Base-by-base conservation (phyloP, 192 early-diverging fungal genomes). In the Coemansia sp. region DNA sequence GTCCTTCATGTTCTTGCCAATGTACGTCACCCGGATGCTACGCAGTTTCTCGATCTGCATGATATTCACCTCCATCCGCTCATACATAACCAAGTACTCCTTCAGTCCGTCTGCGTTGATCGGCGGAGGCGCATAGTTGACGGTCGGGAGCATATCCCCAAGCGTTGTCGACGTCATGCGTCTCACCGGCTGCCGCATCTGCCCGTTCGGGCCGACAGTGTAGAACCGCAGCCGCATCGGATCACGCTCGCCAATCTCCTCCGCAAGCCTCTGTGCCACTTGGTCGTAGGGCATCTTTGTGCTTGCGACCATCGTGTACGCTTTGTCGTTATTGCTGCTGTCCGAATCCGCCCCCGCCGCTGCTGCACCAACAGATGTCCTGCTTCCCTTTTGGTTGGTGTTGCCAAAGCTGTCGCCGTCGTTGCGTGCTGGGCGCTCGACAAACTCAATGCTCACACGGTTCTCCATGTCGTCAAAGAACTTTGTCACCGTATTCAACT, bases 21-120 rank as follows among this genome's bases (percentile, higher is more conserved):
- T 78, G 69, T 81, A 91, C 11, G 68, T 83, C 7, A 96, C 82
- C 34, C 88, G 89, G 11, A 95, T 61, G 52, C 66, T 70, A 41
- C 87, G 84, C 73, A 94, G 95, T 35, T 65, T 88, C 60, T 97
- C 95, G 22, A 97, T 74, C 74, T 99, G 93, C 23, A 81, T 69
- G 19, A 97, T 82, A 40, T 87, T 83, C 20, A 95, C 83, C 35
- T 94, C 90, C 50, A 97, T 61, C 48, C 93, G 82, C 71, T 99
- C 95, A 73, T 95, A 99, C 61, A 82, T 86, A 9, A 99, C 62
- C 11, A 83, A 64, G 40, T 76, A 76, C 40, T 80, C 69, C 43
- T 72, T 60, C 42, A 64, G 42, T 2, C 65, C 57, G 15, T 73
- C 36, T 9, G 42, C 40, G 60, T 63, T 65, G 48, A 61, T 45